Conservation (phyloP, 805 yeast genomes). For the Candida namnaoensis region DNA sequence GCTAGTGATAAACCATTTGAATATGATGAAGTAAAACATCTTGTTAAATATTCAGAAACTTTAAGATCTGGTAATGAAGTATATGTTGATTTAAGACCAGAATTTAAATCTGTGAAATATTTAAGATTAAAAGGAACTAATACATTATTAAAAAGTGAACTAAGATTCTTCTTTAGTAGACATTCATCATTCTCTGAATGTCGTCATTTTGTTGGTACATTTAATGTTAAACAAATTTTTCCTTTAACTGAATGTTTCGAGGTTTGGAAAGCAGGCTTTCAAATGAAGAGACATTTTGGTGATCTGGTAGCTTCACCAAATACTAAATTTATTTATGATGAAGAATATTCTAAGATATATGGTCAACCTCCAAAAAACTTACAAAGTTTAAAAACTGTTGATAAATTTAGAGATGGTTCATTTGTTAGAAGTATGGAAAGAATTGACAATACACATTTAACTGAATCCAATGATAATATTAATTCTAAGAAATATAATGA, state of each 20-base stretch:
- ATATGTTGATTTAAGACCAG: constrained; percentile 5
- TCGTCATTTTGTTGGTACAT: constrained; percentile 22
- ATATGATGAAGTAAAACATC: constrained; percentile 10
- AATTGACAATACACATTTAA: background rate
- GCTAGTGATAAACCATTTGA: constrained; percentile 1
- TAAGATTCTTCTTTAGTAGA: constrained; percentile 32
- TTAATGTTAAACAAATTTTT: constrained; percentile 31
- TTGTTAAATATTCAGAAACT: constrained; percentile 10
- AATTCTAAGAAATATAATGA: too few relatives aligned
- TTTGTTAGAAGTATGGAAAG: background rate
- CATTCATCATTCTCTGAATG: constrained; percentile 39
- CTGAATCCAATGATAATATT: background rate
- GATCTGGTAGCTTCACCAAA: constrained; percentile 15
- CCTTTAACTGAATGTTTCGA: constrained; percentile 29
- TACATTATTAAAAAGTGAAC: constrained; percentile 24
- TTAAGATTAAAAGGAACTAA: constrained; percentile 19
- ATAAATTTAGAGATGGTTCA: constrained; percentile 1
- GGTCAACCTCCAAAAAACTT: constrained; percentile 1
- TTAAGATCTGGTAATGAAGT: constrained; percentile 14
- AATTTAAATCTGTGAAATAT: constrained; percentile 14
- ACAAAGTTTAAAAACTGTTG: background rate
- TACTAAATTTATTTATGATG: constrained; percentile 12
- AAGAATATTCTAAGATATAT: constrained; percentile 1
- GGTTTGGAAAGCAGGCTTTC: constrained; percentile 29
- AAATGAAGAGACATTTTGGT: constrained; percentile 32